Evolutionary conservation across 331 rosid species (phyloP).

Genomic region (Acacia pycnantha): DNA sequence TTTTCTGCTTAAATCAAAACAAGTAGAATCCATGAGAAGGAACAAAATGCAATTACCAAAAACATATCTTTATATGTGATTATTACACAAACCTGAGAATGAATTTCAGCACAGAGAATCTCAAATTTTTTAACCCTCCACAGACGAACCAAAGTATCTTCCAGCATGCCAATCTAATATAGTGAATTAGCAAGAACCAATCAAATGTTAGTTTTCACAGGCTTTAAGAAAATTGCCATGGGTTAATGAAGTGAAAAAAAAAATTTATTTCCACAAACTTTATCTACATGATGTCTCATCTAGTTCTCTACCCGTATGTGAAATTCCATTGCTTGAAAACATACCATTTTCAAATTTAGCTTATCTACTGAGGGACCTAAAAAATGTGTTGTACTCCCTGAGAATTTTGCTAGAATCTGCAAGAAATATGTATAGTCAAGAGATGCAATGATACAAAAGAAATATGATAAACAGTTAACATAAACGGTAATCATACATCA

Average conservation of each 20-base stretch:
- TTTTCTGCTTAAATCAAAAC: constrained; percentile 42
- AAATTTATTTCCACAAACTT: background rate
- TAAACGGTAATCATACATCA: constrained; percentile 54
- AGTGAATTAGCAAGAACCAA: constrained; percentile 8
- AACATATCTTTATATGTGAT: constrained; percentile 8
- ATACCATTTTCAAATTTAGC: constrained; percentile 61
- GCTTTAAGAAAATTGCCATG: background rate
- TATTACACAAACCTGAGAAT: constrained; percentile 68
- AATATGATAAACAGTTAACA: constrained; percentile 16
- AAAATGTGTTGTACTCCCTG: constrained; percentile 48
- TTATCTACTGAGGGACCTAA: constrained; percentile 56
- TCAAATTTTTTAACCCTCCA: constrained; percentile 59
- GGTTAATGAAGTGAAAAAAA: constrained; percentile 16
- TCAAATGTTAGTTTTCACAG: background rate
- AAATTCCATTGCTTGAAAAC: background rate
- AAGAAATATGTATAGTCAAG: constrained; percentile 33
- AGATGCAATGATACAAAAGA: constrained; percentile 25
- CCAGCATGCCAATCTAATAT: constrained; percentile 63
- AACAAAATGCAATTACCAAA: background rate
- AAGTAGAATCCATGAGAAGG: constrained; percentile 36
- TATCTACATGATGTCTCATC: constrained; percentile 4
- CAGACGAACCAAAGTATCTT: constrained; percentile 59
- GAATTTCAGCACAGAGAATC: constrained; percentile 61
- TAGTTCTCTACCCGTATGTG: constrained; percentile 10
- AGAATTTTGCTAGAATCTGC: constrained; percentile 60